A percentile compares a stretch with the other conserved stretches of the same genome.
These are phyloP conservation scores for Hanseniaspora guilliermondii DNA, from an alignment of 805 yeast species.

Conservation along the genomic window DNA sequence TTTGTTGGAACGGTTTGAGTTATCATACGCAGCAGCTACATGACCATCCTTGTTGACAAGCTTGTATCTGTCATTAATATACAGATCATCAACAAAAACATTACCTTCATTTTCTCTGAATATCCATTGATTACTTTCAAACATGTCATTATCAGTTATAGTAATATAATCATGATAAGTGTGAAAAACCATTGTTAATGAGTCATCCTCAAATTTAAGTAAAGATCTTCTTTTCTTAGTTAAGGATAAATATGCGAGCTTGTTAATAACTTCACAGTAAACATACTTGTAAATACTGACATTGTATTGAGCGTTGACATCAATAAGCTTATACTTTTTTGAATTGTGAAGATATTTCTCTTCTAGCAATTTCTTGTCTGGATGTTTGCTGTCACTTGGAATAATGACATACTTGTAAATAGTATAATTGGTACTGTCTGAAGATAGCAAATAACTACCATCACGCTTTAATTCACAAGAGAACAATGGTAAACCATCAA, in stretches of 20 bases:
- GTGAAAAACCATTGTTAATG: neutral
- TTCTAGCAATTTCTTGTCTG: neutral
- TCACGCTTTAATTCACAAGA: constrained; percentile 1
- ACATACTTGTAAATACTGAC: neutral
- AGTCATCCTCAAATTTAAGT: neutral
- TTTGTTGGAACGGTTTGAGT: neutral
- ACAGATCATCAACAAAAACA: neutral
- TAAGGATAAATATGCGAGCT: neutral
- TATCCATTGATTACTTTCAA: neutral
- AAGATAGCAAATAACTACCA: neutral
- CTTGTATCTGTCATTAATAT: neutral
- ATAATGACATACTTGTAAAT: constrained; percentile 5
- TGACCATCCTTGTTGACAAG: neutral
- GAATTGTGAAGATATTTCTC: neutral
- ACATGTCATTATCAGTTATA: neutral
- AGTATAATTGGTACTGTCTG: neutral
- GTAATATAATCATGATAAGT: neutral
- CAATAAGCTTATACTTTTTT: neutral
- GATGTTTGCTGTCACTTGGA: neutral
- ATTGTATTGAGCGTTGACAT: neutral
- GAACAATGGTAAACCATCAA: neutral
- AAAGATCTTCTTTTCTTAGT: neutral
- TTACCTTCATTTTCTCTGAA: neutral
- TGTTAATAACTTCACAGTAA: constrained; percentile 1
- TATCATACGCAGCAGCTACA: neutral